These are phyloP conservation scores for Aspergillus ostianus DNA, from an alignment of 495 filamentous ascomycete genomes.

Conservation along the genomic window DNA sequence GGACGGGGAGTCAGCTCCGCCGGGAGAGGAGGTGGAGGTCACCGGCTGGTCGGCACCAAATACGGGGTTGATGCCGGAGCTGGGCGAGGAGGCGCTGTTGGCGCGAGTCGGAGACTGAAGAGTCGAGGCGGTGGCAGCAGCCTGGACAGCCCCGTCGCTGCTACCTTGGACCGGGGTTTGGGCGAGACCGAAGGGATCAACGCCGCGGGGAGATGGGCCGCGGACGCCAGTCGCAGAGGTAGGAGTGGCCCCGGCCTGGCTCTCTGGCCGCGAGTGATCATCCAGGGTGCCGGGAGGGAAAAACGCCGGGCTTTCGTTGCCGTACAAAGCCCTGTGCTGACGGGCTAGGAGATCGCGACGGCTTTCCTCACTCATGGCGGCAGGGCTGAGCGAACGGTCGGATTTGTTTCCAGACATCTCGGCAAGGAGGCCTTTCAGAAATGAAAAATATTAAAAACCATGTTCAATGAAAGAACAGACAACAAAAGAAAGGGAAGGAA, in stretches of 20 bases:
- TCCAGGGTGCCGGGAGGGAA: slow-evolving; percentile 61
- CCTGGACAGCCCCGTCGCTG: slow-evolving; percentile 41
- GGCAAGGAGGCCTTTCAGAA: slow-evolving; percentile 69
- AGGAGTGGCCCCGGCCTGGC: slow-evolving; percentile 56
- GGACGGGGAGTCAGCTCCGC: slow-evolving; percentile 84
- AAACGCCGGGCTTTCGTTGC: slow-evolving; percentile 64
- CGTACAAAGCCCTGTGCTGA: slow-evolving; percentile 90
- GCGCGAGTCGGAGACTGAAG: slow-evolving; percentile 72
- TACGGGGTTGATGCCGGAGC: slow-evolving; percentile 61
- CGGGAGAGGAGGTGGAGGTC: slow-evolving; percentile 87
- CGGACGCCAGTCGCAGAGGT: slow-evolving; percentile 50
- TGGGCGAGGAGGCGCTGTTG: slow-evolving; percentile 84
- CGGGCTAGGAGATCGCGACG: slow-evolving; percentile 94
- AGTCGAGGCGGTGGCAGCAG: slow-evolving; percentile 22
- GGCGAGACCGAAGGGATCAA: slow-evolving; percentile 59
- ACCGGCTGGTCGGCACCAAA: slow-evolving; percentile 68
- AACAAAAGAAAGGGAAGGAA: background rate
- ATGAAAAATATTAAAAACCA: slow-evolving; percentile 47
- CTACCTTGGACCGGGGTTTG: slow-evolving; percentile 37
- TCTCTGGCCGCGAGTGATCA: slow-evolving; percentile 60
- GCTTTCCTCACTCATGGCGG: slow-evolving; percentile 89
- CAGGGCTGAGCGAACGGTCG: slow-evolving; percentile 89
- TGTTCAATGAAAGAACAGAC: slow-evolving; percentile 33
- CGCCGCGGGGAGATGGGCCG: slow-evolving; percentile 59
- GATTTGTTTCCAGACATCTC: slow-evolving; percentile 81